phyloP scores from a whole-genome alignment of 1,139 yeast species.

The Debaryomycetaceae sp. region DNA sequence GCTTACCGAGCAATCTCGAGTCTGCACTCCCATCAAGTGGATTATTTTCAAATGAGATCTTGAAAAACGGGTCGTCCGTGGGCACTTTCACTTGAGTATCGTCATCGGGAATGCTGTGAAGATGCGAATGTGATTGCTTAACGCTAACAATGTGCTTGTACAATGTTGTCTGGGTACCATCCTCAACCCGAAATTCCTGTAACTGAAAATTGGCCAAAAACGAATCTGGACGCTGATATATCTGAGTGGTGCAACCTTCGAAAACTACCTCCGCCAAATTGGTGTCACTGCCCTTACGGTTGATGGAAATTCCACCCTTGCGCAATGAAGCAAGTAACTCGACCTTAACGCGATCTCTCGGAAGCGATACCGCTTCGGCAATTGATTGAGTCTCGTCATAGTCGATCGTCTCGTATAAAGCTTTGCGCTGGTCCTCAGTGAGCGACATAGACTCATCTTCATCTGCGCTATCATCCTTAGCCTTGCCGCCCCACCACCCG shows the following conservation, averaged over 20 bases:
- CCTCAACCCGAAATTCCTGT: slow-evolving; percentile 80
- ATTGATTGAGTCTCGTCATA: slow-evolving; percentile 67
- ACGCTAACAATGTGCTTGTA: slow-evolving; percentile 89
- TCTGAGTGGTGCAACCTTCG: slow-evolving; percentile 74
- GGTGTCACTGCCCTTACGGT: slow-evolving; percentile 28
- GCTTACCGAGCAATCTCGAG: slow-evolving; percentile 64
- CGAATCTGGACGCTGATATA: slow-evolving; percentile 78
- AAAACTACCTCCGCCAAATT: slow-evolving; percentile 75
- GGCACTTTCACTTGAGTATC: neutral
- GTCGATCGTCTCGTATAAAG: slow-evolving; percentile 89
- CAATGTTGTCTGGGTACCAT: slow-evolving; percentile 69
- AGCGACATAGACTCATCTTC: slow-evolving; percentile 33
- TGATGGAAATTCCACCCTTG: slow-evolving; percentile 73
- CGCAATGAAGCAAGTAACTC: slow-evolving; percentile 66
- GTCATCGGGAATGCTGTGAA: slow-evolving; percentile 12
- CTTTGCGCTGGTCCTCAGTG: slow-evolving; percentile 68
- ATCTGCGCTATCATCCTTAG: slow-evolving; percentile 9
- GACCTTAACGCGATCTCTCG: slow-evolving; percentile 66
- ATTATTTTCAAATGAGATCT: slow-evolving; percentile 75
- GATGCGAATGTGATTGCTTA: slow-evolving; percentile 48
- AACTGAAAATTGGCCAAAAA: slow-evolving; percentile 67
- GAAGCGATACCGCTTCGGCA: slow-evolving; percentile 55
- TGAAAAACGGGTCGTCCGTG: slow-evolving; percentile 64
- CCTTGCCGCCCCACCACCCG: slow-evolving; percentile 51
- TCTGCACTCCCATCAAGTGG: slow-evolving; percentile 86